A percentile compares a stretch with the other conserved stretches of the same genome.
These are phyloP conservation scores for Gypsophila paniculata DNA, from an alignment of 179 eudicot genomes.

Conservation along the genomic window DNA sequence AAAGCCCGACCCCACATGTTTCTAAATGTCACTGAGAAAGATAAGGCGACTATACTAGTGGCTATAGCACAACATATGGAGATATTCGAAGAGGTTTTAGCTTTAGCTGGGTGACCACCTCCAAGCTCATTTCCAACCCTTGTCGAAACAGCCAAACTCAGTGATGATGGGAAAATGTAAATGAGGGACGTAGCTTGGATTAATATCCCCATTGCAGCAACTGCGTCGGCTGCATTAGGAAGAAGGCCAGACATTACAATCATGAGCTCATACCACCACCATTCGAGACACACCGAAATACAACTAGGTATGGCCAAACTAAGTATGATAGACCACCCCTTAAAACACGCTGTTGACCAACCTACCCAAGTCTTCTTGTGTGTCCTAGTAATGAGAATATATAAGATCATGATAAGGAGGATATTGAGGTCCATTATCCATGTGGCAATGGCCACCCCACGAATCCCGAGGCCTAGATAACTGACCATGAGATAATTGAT, in stretches of 20 bases:
- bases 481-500: conserved; percentile 48
- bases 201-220: conserved; percentile 68
- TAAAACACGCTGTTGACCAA: conserved; percentile 33
- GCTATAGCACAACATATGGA: conserved; percentile 34
- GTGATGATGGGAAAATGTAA: conserved; percentile 56
- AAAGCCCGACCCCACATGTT: conserved; percentile 44
- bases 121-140: conserved; percentile 62
- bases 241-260: conserved; percentile 48
- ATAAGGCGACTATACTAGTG: conserved; percentile 40
- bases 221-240: conserved; percentile 37
- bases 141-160: conserved; percentile 54
- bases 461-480: conserved; percentile 35
- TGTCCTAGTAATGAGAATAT: conserved; percentile 26
- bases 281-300: conserved; percentile 60
- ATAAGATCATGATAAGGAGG: conserved; percentile 28
- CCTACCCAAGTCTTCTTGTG: conserved; percentile 42
- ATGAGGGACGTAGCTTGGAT: conserved; percentile 57
- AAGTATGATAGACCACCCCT: conserved; percentile 37
- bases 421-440: conserved; percentile 41
- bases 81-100: conserved; percentile 29
- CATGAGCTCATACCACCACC: conserved; percentile 92
- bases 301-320: conserved; percentile 57
- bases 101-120: conserved; percentile 39
- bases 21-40: conserved; percentile 35
- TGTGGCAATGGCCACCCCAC: conserved; percentile 42